Evolutionary conservation across 1,284 basidiomycete genomes (phyloP), one percentile per base, ranked within the genome.

Genomic region (Marasmius sp.): DNA sequence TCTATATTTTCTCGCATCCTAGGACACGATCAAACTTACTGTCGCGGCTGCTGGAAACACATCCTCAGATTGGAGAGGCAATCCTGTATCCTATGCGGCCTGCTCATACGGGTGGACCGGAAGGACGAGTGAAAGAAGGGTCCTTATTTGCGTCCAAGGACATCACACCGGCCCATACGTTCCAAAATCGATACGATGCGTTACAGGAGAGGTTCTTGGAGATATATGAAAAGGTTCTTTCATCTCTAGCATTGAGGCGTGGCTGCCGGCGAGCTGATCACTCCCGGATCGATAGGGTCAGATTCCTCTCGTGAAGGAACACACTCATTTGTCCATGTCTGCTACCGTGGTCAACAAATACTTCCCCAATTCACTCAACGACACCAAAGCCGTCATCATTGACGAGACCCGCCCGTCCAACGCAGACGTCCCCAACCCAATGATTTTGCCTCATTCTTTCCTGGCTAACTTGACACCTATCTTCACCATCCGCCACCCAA

Each of bases 401-500:
- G 53, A 60, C n/a, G 36, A 37, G 1, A 39, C 37, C 51, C 9
- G 22, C 22, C 18, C 47, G 45, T 33, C 60, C 53, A 4, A 6
- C 52, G 9, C 55, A 12, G 18, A 11, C 11, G 12, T 11, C 27
- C 20, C 61, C 50, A 62, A 59, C 45, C 57, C 61, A 39, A 59
- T 52, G n/a, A 4, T 58, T 9, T 39, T 62, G 9, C 61, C 61
- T 16, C 51, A 62, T 33, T 33, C 51, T 6, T 39, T 62, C 38
- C n/a, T 62, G 22, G 50, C 49, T 20, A 52, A 39, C 11, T 14
- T 59, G 9, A 58, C 51, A 34, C 61, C 61, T 5, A 33, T 62
- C 18, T 27, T 62, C 41, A 58, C 48, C 22, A 62, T 62, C 36
- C 56, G 61, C 8, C 56, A 62, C 33, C 61, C 61, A 9, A 39